Base-by-base conservation (phyloP, 2,329 filamentous ascomycete genomes). In the Dothidotthia symphoricarpi region DNA sequence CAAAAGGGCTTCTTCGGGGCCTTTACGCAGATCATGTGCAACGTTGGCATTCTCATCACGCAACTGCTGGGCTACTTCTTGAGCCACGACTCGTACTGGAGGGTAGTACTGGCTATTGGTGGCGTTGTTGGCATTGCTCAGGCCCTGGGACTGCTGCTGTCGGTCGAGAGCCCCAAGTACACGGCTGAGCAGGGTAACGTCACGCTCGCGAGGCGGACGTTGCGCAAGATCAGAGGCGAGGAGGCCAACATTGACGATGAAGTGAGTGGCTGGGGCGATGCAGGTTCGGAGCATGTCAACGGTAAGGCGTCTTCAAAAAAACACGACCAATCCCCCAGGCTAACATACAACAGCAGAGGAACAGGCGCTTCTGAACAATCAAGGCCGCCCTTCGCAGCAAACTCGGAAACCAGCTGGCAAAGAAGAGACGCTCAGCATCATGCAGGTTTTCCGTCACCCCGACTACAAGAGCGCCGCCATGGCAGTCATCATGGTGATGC, bases 21-120 rank as follows among this genome's bases (percentile, higher is more conserved):
- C 24, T 85, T 94, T 68, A 97, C 93, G 0, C 91, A 98, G 64
- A 83, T 97, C 59, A 90, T 89, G 68, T 90, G 90, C 72, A 97
- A 97, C 59, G 72, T 90, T 16, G 93, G 93, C 39, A 96, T 98
- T 36, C 69, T 98, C 28, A 70, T 81, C 16, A 84, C 90, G 0
- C 93, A 97, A 67, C 76, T 83, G 0, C 71, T 97, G 24, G 93
- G 93, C 0, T 93, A 86, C 59, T 96, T 95, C 64, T 63, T 95
- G 39, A 95, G 89, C 69, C 77, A 83, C 55, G 88, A 80, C 4
- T 80, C 76, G 17, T 75, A 85, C 24, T 98, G 93, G 93, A 77
- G 93, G 41, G 76, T 87, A 65, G 90, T 97, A 32, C 73, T 98
- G 15, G 86, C 76, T 0, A 74, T 81, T 3, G 90, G 87, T 11